Evolutionary conservation across 805 yeast species (phyloP), one percentile per base, ranked within the genome.

Genomic region (Candida hungchunana): DNA sequence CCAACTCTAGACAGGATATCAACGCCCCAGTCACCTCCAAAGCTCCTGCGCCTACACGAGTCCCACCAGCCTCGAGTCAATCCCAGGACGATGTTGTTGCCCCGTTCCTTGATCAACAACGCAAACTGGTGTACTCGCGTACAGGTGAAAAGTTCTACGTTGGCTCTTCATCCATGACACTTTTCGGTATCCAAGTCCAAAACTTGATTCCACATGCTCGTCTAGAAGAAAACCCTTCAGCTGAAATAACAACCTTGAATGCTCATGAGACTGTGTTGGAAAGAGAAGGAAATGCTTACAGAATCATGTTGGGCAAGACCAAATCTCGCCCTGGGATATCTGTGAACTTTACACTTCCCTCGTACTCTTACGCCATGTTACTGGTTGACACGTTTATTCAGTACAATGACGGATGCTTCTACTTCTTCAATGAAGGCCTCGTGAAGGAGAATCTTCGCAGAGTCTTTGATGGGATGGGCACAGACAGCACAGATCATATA

Each of bases 371-470:
- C 55, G 88, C 90, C 6, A 73, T 80, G 73, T 56, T 81, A 11
- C 60, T 83, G 32, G 83, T 83, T 10, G 90, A 83, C 52, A 79
- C 86, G 0, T 83, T 83, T 47, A 73, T 83, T 35, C 79, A 81
- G 34, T 83, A 82, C 56, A 83, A 83, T 49, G 93, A 82, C 57
- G 93, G 89, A 1, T 83, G 94, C 48, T 83, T 83, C 55, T 83
- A 83, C 59, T 83, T 83, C 51, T 83, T 83, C 63, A 83, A 83
- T 53, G 94, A 83, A 56, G 94, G 94, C 1, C 52, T 82, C 15
- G 85, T 82, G 17, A 82, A 82, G 51, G 74, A 75, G 46, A 79
- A 76, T 42, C 56, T 83, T 35, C 71, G 76, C 61, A 67, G 79
- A 42, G 66, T 82, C 16, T 83, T 81, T 54, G 73, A 79, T 19